Evolutionary conservation across 345 rosid genomes (phyloP).

Genomic region (Euphorbia lathyris): DNA sequence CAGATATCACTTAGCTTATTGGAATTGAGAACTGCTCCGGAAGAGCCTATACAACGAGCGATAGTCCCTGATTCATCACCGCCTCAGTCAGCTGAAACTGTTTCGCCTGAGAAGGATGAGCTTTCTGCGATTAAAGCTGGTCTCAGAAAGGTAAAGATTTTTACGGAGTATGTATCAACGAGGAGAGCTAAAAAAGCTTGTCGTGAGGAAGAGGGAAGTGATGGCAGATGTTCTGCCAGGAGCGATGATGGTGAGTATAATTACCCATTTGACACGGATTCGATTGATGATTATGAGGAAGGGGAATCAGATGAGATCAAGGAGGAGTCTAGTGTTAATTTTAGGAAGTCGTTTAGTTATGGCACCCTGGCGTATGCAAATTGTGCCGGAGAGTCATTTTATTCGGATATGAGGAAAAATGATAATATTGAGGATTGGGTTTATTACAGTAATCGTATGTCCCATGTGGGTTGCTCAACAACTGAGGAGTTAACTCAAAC

Average conservation of each 20-base stretch:
- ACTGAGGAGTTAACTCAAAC: conserved; percentile 42
- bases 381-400: conserved; percentile 64
- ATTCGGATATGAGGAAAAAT: conserved; percentile 41
- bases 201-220: conserved; percentile 64
- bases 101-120: conserved; percentile 58
- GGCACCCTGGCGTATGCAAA: conserved; percentile 81
- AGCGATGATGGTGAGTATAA: conserved; percentile 71
- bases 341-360: conserved; percentile 71
- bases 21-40: conserved; percentile 72
- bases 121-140: conserved; percentile 84
- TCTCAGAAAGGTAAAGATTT: conserved; percentile 75
- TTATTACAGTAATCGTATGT: conserved; percentile 70
- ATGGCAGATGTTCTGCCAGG: conserved; percentile 60
- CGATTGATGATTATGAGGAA: conserved; percentile 71
- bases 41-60: conserved; percentile 51
- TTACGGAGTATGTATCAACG: conserved; percentile 65
- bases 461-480: conserved; percentile 54
- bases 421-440: conserved; percentile 73
- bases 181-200: conserved; percentile 62
- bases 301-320: conserved; percentile 77
- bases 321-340: conserved; percentile 37
- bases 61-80: conserved; percentile 56
- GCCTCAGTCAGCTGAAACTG: conserved; percentile 46
- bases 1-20: conserved; percentile 71
- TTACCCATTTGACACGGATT: conserved; percentile 82